Percentiles rank a stretch among this genome's conserved stretches.
Conservation (phyloP, 352 stramenopile genomes). For the Globisporangium camurandrum region DNA sequence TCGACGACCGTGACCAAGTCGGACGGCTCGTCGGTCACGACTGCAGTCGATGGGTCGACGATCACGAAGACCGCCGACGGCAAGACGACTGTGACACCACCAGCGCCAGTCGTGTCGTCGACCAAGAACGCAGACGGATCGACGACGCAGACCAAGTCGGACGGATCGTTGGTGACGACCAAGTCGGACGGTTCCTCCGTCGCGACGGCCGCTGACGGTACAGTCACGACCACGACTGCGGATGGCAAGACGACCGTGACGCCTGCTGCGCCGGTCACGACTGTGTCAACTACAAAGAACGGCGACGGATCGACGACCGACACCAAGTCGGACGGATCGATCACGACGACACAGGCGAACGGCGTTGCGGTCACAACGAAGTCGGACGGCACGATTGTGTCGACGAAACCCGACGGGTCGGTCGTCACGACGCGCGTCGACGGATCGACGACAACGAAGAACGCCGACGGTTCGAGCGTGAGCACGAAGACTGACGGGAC, state of each 20-base stretch:
- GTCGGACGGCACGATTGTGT: constrained; percentile 5
- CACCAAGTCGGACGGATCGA: constrained; percentile 6
- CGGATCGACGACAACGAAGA: neutral
- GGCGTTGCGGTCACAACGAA: constrained; percentile 4
- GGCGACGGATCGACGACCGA: constrained; percentile 11
- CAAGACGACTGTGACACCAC: constrained; percentile 9
- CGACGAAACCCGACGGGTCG: constrained; percentile 2
- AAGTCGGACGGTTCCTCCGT: constrained; percentile 4
- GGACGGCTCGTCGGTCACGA: constrained; percentile 3
- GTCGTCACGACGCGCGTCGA: constrained; percentile 2
- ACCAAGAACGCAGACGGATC: constrained; percentile 10
- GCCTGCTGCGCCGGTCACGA: constrained; percentile 3
- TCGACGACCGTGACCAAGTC: constrained; percentile 9
- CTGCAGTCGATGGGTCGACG: constrained; percentile 1
- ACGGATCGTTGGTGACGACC: constrained; percentile 5
- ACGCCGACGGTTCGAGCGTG: constrained; percentile 2
- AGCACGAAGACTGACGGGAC: constrained; percentile 7
- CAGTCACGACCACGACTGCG: constrained; percentile 6
- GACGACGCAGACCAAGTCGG: constrained; percentile 6
- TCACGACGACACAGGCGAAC: constrained; percentile 6
- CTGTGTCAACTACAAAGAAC: constrained; percentile 13
- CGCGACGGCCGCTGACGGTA: constrained; percentile 1
- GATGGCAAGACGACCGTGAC: constrained; percentile 14
- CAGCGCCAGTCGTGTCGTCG: constrained; percentile 10
- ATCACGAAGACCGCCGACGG: constrained; percentile 6